These are phyloP conservation scores for Ascocoryne sarcoides DNA, from an alignment of 2,329 filamentous ascomycete genomes.

Conservation along the genomic window DNA sequence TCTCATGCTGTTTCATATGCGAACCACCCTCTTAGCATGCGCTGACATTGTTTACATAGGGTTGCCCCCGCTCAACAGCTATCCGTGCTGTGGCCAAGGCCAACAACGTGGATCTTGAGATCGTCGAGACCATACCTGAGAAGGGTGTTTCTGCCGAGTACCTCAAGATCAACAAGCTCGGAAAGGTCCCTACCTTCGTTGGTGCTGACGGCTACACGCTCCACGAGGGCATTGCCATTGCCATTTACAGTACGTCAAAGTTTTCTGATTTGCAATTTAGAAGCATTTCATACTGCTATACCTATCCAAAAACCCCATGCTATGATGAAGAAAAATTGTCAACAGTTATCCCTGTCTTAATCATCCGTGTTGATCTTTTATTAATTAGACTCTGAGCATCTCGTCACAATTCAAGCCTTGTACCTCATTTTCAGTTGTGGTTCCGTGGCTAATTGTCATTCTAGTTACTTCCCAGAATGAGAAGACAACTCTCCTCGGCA, in stretches of 20 bases:
- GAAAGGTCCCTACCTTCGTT: conserved; percentile 88
- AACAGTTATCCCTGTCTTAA: conserved; percentile 99
- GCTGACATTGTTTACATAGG: conserved; percentile 54
- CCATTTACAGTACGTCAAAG: conserved; percentile 81
- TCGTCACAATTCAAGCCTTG: conserved; percentile 14
- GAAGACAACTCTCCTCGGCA: conserved; percentile 98
- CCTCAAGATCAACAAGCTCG: conserved; percentile 75
- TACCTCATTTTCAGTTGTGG: not conserved
- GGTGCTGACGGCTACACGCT: conserved; percentile 86
- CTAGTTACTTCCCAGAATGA: conserved; percentile 98
- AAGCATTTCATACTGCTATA: no score
- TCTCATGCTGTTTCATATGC: no score
- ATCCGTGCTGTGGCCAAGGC: conserved; percentile 94
- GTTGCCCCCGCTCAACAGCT: conserved; percentile 80
- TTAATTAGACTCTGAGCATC: conserved; percentile 67
- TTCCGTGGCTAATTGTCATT: conserved; percentile 11
- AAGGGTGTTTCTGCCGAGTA: conserved; percentile 66
- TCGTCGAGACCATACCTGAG: conserved; percentile 60
- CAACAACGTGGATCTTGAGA: conserved; percentile 87
- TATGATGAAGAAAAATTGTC: conserved; percentile 42
- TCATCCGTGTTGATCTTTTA: conserved; percentile 73
- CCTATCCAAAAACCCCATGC: no score
- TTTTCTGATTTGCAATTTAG: conserved; percentile 1
- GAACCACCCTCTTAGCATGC: no score
- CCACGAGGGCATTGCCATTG: conserved; percentile 86